phyloP scores from a whole-genome alignment of 2,329 filamentous ascomycete genomes.

The Xylariaceae sp. region DNA sequence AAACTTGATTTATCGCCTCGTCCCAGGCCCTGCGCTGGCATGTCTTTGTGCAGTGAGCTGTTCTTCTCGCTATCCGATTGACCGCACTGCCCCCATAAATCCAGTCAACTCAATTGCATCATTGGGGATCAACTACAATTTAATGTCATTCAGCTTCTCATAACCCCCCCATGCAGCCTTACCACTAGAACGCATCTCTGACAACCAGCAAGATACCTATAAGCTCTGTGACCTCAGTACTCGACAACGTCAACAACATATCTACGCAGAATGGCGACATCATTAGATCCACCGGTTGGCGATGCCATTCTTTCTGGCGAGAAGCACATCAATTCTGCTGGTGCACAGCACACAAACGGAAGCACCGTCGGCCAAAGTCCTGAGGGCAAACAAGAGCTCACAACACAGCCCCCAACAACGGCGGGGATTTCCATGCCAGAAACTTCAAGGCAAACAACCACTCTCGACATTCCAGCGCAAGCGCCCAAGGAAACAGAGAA shows the following conservation, averaged over 20 bases:
- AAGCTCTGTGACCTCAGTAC: background rate
- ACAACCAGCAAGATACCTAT: background rate
- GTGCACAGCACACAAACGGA: background rate
- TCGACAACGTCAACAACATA: background rate
- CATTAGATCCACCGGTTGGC: background rate
- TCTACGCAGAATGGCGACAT: background rate
- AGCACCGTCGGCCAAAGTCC: background rate
- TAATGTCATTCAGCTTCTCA: conserved; percentile 1
- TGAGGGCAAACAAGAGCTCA: background rate
- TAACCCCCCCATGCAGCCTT: background rate
- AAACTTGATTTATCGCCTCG: background rate
- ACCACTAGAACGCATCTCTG: background rate
- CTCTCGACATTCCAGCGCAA: background rate
- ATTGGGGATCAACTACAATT: background rate
- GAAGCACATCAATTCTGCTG: too few species aligned
- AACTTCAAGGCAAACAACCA: background rate
- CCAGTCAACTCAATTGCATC: conserved; percentile 1
- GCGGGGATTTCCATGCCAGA: background rate
- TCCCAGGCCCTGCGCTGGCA: background rate
- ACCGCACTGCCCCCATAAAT: background rate
- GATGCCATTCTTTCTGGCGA: background rate
- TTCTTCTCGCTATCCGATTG: background rate
- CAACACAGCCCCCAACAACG: background rate
- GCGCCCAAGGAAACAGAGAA: background rate
- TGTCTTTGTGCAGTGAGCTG: background rate